phyloP scores from a whole-genome alignment of 495 filamentous ascomycete genomes.

The Penicillium daleae region DNA sequence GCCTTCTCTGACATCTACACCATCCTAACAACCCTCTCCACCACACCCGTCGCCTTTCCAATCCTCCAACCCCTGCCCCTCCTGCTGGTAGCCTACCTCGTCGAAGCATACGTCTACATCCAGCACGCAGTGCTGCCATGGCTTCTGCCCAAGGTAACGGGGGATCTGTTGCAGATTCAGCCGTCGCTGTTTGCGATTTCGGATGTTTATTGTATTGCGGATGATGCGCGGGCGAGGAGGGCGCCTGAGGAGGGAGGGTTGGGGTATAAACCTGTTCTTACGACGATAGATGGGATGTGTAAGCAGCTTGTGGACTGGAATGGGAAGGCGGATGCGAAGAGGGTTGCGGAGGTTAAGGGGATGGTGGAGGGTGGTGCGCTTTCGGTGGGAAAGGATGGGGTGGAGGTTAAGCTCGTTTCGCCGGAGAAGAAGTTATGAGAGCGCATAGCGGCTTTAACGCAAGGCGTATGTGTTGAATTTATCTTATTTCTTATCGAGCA shows the following conservation, averaged over 20 bases:
- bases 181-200: slow-evolving; percentile 57
- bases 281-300: slow-evolving; percentile 57
- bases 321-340: slow-evolving; percentile 24
- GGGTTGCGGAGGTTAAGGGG: slow-evolving; percentile 6
- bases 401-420: slow-evolving; percentile 29
- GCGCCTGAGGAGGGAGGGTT: slow-evolving; percentile 51
- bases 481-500: background rate
- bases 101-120: slow-evolving; percentile 55
- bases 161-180: slow-evolving; percentile 54
- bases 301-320: slow-evolving; percentile 60
- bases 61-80: slow-evolving; percentile 32
- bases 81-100: slow-evolving; percentile 49
- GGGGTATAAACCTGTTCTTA: slow-evolving; percentile 54
- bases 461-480: background rate
- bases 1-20: slow-evolving; percentile 43
- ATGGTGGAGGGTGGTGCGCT: slow-evolving; percentile 16
- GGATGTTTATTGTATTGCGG: slow-evolving; percentile 51
- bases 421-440: slow-evolving; percentile 23
- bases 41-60: slow-evolving; percentile 39
- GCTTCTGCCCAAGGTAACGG: slow-evolving; percentile 44
- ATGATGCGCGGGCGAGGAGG: slow-evolving; percentile 47
- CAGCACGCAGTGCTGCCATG: slow-evolving; percentile 46
- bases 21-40: slow-evolving; percentile 34
- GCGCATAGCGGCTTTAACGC: background rate
- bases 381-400: slow-evolving; percentile 20